Base-by-base conservation (phyloP, 306 rosid genomes). In the Sindora glabra region DNA sequence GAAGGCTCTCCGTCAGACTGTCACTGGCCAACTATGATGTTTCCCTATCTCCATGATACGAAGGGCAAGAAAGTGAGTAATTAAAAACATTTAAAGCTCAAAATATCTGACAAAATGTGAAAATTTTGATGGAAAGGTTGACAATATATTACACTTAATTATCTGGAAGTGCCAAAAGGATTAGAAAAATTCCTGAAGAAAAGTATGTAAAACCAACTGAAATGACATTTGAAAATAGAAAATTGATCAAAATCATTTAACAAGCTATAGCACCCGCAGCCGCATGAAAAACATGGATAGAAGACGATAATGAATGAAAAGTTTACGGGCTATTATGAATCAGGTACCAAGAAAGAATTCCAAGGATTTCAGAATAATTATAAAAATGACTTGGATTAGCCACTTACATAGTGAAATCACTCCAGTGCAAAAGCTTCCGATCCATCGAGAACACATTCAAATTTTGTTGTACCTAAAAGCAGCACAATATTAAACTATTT, bases 171-270 rank as follows among this genome's bases (percentile, higher is more conserved):
- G 9, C 33, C 67, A 40, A 1, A 54, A 15, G 36, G 18, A 32
- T 10, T 23, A 32, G 58, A 36, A 48, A 45, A 65, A 57, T 32
- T 36, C 25, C 17, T 25, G 45, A 40, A 61, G 69, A 72, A 71
- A 68, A 53, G 22, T 9, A 45, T 14, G 60, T 45, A 7, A 21
- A 61, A 54, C 59, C 29, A n/a, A 22, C 48, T 68, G 1, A 50
- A 32, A 42, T 46, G 51, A 53, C 17, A 32, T 38, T 13, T 17
- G 65, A 65, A 22, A 26, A n/a, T n/a, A 8, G 52, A 46, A 44
- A 39, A 18, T 29, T 42, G 26, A 29, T 74, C 6, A 36, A 19
- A 48, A 40, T 30, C 36, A 8, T 38, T 11, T 10, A 16, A 8
- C 16, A n/a, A n/a, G n/a, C n/a, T n/a, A n/a, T n/a, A n/a, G n/a